These are phyloP conservation scores for Pestalotiopsis sp. DNA, from an alignment of 2,329 filamentous ascomycete species.

Conservation along the genomic window DNA sequence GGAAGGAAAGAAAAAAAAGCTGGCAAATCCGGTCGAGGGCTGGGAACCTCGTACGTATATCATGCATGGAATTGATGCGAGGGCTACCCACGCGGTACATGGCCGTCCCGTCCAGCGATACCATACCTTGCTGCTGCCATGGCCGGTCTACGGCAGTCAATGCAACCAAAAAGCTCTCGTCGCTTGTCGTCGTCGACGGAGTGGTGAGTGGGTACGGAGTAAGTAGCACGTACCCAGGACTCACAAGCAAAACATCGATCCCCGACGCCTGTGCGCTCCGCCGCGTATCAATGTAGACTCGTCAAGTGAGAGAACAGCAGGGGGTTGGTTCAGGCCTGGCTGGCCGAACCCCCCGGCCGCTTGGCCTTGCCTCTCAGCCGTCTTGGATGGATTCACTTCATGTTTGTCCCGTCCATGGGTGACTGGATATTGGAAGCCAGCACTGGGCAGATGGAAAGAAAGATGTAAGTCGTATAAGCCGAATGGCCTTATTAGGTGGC, in stretches of 20 bases:
- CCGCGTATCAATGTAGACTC: slow-evolving; percentile 19
- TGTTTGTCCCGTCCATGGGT: background rate
- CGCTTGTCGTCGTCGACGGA: slow-evolving; percentile 16
- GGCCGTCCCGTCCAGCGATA: slow-evolving; percentile 7
- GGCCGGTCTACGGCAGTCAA: slow-evolving; percentile 5
- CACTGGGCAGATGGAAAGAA: background rate
- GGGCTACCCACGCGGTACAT: background rate
- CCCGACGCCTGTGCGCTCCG: slow-evolving; percentile 28
- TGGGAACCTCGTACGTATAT: slow-evolving; percentile 27
- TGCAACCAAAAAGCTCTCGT: background rate
- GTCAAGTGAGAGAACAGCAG: slow-evolving; percentile 18
- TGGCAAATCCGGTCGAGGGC: slow-evolving; percentile 26
- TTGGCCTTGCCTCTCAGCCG: background rate
- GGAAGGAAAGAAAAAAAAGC: slow-evolving; percentile 23
- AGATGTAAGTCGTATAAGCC: background rate
- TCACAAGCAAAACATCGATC: slow-evolving; percentile 26
- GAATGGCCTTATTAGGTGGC: background rate
- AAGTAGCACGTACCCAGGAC: slow-evolving; percentile 22
- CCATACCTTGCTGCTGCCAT: background rate
- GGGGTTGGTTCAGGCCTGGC: slow-evolving; percentile 20
- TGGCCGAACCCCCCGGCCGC: slow-evolving; percentile 13
- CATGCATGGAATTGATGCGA: slow-evolving; percentile 16
- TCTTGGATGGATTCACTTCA: background rate
- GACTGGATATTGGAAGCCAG: too few species aligned
- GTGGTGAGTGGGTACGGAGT: slow-evolving; percentile 25